Evolutionary conservation across 2,329 filamentous ascomycete genomes (phyloP), one percentile per base, ranked within the genome.

Genomic region (Pestalotiopsis sp.): DNA sequence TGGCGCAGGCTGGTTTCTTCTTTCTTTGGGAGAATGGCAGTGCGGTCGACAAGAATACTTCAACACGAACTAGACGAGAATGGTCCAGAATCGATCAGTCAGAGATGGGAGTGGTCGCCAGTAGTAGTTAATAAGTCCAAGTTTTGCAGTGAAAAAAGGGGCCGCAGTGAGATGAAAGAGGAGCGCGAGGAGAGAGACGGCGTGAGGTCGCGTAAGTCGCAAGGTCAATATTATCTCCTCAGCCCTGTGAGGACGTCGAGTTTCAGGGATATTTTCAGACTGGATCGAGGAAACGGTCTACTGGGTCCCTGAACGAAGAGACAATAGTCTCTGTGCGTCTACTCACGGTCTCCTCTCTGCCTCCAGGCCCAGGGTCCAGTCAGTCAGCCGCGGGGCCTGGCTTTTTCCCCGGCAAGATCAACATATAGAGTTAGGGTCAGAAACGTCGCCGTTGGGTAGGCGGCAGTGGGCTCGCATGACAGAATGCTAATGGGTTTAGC

Each of bases 201-300:
- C 45, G n/a, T 52, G 45, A 52, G 45, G 45, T 52, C 45, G 45
- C 14, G 45, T 52, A 52, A 20, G 45, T 52, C 20, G 17, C 17
- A 17, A 52, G 45, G 45, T 52, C 45, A 23, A 52, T 52, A 52
- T n/a, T 36, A 36, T 36, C 9, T 39, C 27, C 31, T 62, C 59
- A 62, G 59, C 59, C 31, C 59, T 62, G 59, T 62, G 59, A 62
- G 27, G 31, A 62, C 27, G 45, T 52, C 9, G 11, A 39, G 31
- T 62, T 36, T 36, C 59, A 39, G 59, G 59, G 31, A 52, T 52
- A 52, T 52, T 52, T 39, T 62, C 14, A 14, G 59, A 62, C 45
- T n/a, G 45, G 59, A 62, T 62, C 36, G 36, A 39, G 31, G 36
- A 58, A 49, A 59, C 17, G 27, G 14, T 39, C 64, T 61, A 31